A percentile compares a stretch with the other conserved stretches of the same genome.
Evolutionary conservation across 768 basidiomycete genomes (phyloP).

Genomic region (Boletus insuetus): DNA sequence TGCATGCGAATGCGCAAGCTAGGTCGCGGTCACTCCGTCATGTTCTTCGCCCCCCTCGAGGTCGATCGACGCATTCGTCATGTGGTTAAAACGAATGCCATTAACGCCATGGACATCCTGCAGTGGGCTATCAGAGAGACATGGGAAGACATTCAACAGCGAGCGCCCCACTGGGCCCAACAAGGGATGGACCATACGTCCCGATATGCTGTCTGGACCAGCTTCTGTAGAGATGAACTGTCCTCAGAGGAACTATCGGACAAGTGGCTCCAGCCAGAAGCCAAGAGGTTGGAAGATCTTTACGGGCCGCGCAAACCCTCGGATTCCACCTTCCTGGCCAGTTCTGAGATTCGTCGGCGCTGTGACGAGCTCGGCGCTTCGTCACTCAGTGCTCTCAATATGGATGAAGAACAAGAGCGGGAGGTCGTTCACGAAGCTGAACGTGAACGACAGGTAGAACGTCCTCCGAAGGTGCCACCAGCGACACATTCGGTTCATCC

Average conservation of each 20-base stretch:
- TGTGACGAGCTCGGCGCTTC: slow-evolving; percentile 8
- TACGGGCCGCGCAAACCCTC: not conserved
- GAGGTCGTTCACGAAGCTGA: slow-evolving; percentile 47
- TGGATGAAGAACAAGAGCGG: slow-evolving; percentile 40
- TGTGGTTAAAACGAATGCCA: slow-evolving; percentile 7
- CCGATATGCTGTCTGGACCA: slow-evolving; percentile 25
- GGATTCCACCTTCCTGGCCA: not conserved
- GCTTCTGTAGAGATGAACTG: slow-evolving; percentile 9
- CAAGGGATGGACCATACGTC: slow-evolving; percentile 40
- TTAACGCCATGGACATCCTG: slow-evolving; percentile 36
- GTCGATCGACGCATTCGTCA: slow-evolving; percentile 39
- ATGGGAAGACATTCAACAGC: slow-evolving; percentile 38
- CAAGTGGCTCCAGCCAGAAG: slow-evolving; percentile 42
- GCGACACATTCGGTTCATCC: slow-evolving; percentile 23
- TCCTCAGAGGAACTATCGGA: slow-evolving; percentile 7
- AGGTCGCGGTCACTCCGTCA: slow-evolving; percentile 45
- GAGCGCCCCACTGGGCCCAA: slow-evolving; percentile 42
- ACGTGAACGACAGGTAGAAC: slow-evolving; percentile 38
- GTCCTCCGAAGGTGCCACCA: slow-evolving; percentile 30
- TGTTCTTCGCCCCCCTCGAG: slow-evolving; percentile 50
- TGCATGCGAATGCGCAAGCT: slow-evolving; percentile 57
- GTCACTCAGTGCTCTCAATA: not conserved
- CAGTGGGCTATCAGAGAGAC: slow-evolving; percentile 47
- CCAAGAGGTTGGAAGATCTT: slow-evolving; percentile 33
- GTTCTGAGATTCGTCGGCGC: not conserved